phyloP scores from a whole-genome alignment of 495 filamentous ascomycete species.

The Neurospora sublineolata region DNA sequence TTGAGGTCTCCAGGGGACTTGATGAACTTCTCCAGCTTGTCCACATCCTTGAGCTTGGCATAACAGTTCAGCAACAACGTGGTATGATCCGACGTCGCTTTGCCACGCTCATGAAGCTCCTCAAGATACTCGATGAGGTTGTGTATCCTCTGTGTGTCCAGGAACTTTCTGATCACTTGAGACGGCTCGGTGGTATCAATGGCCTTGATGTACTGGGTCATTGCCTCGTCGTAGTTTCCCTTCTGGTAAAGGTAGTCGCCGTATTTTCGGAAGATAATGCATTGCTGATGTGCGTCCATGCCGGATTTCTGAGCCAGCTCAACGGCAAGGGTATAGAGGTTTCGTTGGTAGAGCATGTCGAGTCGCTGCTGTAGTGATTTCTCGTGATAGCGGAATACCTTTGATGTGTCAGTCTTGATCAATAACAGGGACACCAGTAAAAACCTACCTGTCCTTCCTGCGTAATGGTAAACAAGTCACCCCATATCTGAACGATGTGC shows the following conservation, averaged over 20 bases:
- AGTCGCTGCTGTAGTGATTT: constrained; percentile 83
- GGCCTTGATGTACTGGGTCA: constrained; percentile 94
- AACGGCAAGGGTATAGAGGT: constrained; percentile 83
- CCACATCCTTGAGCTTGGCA: constrained; percentile 90
- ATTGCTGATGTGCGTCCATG: constrained; percentile 66
- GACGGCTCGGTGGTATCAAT: constrained; percentile 93
- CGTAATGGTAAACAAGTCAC: constrained; percentile 75
- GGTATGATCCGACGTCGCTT: constrained; percentile 91
- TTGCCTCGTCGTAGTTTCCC: constrained; percentile 88
- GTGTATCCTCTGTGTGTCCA: constrained; percentile 92
- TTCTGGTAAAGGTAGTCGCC: constrained; percentile 94
- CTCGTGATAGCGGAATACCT: constrained; percentile 86
- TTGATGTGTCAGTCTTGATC: not conserved
- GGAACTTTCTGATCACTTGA: constrained; percentile 88
- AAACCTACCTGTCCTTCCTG: constrained; percentile 72
- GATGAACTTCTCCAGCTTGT: constrained; percentile 92
- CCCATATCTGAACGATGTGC: constrained; percentile 77
- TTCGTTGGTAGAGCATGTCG: constrained; percentile 87
- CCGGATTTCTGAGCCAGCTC: constrained; percentile 85
- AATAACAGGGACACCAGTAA: not conserved
- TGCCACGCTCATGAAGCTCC: constrained; percentile 88
- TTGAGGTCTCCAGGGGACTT: constrained; percentile 89
- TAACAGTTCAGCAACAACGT: constrained; percentile 94
- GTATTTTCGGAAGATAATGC: constrained; percentile 84
- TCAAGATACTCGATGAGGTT: constrained; percentile 97